These are phyloP conservation scores for Sugiyamaella novakii DNA, from an alignment of 1,139 yeast genomes.

Conservation along the genomic window DNA sequence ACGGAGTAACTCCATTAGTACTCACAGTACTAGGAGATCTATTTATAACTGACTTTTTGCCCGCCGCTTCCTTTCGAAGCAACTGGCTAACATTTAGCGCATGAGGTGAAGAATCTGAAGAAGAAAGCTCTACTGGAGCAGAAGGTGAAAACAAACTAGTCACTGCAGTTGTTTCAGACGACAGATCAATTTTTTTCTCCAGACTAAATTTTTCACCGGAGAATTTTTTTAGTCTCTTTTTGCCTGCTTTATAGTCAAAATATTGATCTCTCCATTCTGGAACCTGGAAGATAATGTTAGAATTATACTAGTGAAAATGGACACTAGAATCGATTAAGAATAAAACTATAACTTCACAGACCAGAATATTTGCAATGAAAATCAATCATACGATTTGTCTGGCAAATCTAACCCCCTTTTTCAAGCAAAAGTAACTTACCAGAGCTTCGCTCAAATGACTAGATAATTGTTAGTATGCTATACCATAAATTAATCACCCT, in stretches of 20 bases:
- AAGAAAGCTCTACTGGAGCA: neutral
- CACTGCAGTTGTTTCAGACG: neutral
- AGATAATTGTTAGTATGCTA: neutral
- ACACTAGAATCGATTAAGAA: neutral
- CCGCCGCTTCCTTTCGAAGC: slow-evolving; percentile 5
- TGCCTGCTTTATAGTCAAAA: slow-evolving; percentile 70
- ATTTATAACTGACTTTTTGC: neutral
- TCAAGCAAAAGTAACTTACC: slow-evolving; percentile 29
- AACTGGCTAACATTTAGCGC: slow-evolving; percentile 10
- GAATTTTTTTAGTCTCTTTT: slow-evolving; percentile 55
- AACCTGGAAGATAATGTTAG: slow-evolving; percentile 46
- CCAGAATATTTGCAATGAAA: too few relatives aligned
- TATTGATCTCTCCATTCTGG: slow-evolving; percentile 90
- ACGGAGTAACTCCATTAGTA: neutral
- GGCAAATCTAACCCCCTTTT: neutral
- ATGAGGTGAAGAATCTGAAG: slow-evolving; percentile 4
- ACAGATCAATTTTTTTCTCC: slow-evolving; percentile 45
- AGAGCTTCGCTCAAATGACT: slow-evolving; percentile 42
- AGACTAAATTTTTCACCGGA: slow-evolving; percentile 54
- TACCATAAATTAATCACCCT: neutral
- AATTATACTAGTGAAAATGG: slow-evolving; percentile 1
- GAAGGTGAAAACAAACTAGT: neutral
- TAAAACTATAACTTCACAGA: neutral
- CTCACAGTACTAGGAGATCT: neutral
- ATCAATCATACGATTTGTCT: too few relatives aligned